These are phyloP conservation scores for Apocynum venetum DNA, from an alignment of 257 asterid species.

Conservation along the genomic window DNA sequence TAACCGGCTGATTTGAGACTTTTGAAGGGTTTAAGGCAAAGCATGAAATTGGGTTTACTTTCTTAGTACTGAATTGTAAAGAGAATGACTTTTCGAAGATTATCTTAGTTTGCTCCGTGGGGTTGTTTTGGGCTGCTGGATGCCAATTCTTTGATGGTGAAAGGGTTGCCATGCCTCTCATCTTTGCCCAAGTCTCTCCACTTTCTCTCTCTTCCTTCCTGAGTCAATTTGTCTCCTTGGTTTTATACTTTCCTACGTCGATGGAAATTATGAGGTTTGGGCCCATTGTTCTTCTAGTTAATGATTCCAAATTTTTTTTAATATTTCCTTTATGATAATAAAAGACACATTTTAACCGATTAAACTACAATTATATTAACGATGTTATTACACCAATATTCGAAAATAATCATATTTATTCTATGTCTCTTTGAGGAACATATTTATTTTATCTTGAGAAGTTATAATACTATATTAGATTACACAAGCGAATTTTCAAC, in stretches of 20 bases:
- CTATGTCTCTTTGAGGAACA: too few relatives aligned
- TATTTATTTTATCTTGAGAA: too few relatives aligned
- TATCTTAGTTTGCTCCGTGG: constrained; percentile 18
- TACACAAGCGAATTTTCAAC: too few relatives aligned
- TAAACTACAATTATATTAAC: too few relatives aligned
- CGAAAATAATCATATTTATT: too few relatives aligned
- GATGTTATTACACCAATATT: too few relatives aligned
- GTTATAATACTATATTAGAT: too few relatives aligned
- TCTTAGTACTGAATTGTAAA: constrained; percentile 28
- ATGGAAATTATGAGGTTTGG: not conserved
- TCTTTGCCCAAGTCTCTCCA: constrained; percentile 5
- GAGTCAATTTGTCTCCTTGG: not conserved
- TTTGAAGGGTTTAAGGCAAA: constrained; percentile 33
- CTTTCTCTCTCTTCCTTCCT: not conserved
- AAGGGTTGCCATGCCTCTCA: constrained; percentile 43
- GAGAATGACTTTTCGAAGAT: constrained; percentile 7
- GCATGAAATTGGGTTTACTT: constrained; percentile 37
- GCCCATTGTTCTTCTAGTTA: too few relatives aligned
- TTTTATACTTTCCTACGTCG: not conserved
- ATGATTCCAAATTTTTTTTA: too few relatives aligned
- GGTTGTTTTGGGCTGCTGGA: constrained; percentile 18
- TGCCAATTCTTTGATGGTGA: constrained; percentile 43
- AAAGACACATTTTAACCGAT: too few relatives aligned
- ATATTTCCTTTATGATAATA: too few relatives aligned
- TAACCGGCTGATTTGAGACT: constrained; percentile 13